phyloP scores from a whole-genome alignment of 306 rosid species.

The Trifolium repens region DNA sequence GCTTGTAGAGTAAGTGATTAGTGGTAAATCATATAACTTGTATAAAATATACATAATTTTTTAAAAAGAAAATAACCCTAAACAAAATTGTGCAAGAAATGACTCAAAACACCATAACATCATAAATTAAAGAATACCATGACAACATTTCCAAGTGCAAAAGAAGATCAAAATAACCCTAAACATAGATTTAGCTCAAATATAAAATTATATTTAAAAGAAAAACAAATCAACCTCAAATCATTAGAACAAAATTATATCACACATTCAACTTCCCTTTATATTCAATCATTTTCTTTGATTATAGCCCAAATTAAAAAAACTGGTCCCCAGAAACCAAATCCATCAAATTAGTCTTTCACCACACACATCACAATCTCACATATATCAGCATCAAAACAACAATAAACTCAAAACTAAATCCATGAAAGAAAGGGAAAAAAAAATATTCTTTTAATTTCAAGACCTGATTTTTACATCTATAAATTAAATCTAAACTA shows the following conservation, averaged over 20 bases:
- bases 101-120: background rate
- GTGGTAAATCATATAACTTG: too few species aligned
- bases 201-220: constrained; percentile 1
- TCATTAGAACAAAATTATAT: background rate
- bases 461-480: constrained; percentile 4
- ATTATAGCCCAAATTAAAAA: constrained; percentile 19
- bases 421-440: background rate
- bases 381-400: constrained; percentile 38
- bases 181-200: constrained; percentile 13
- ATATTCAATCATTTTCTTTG: background rate
- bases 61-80: too few species aligned
- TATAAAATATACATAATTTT: background rate
- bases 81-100: background rate
- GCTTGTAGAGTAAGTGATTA: too few species aligned
- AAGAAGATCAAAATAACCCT: constrained; percentile 21
- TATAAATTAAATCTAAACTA: background rate
- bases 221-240: background rate
- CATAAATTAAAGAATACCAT: constrained; percentile 11
- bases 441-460: constrained; percentile 22
- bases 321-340: constrained; percentile 30
- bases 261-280: constrained; percentile 11
- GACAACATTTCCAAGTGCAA: background rate
- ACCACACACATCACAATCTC: constrained; percentile 35
- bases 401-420: constrained; percentile 22
- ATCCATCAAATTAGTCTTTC: constrained; percentile 1